Base-by-base conservation (phyloP, 768 basidiomycete species). In the Russula compacta region DNA sequence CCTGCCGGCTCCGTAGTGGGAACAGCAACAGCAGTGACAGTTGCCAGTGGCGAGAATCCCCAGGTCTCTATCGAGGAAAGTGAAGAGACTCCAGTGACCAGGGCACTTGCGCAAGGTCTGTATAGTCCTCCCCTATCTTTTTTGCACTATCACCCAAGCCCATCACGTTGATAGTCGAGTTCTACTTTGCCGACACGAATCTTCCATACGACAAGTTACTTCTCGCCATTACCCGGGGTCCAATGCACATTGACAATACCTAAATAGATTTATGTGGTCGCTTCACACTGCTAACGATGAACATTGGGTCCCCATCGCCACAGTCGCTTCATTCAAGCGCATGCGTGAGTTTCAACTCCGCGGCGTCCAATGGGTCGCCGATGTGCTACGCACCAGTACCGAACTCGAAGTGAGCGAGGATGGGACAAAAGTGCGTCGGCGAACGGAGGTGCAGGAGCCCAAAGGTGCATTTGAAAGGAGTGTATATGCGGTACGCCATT, bases 161-260 rank as follows among this genome's bases (percentile, higher is more conserved):
- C 8, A 32, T 43, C 9, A 29, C 54, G 38, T 54, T 47, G 39
- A 24, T 48, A 97, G 95, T 95, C 68, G 90, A 94, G 71, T 98
- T 97, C 74, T 97, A 98, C 78, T 94, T 98, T 74, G 89, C 89
- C 54, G 93, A 95, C 73, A 82, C 92, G n/a, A 97, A 98, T 74
- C 81, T 98, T 56, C 95, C 95, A 1, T 93, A 83, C 65, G 91
- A 93, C 79, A 89, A 84, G 87, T 87, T 68, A 32, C 79, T 59
- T 21, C 52, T 40, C 17, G n/a, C 7, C 24, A 8, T 36, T 43
- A 1, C 35, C 32, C 32, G 17, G 24, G 51, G 24, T 40, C 15
- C 19, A 54, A 19, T 48, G 9, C 46, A 47, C 19, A 3, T 15
- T 24, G 40, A 58, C 24, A 38, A 51, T 33, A n/a, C 35, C 49